A percentile compares a stretch with the other conserved stretches of the same genome.
Evolutionary conservation across 257 asterid species (phyloP).

Genomic region (Eustoma russellianum): DNA sequence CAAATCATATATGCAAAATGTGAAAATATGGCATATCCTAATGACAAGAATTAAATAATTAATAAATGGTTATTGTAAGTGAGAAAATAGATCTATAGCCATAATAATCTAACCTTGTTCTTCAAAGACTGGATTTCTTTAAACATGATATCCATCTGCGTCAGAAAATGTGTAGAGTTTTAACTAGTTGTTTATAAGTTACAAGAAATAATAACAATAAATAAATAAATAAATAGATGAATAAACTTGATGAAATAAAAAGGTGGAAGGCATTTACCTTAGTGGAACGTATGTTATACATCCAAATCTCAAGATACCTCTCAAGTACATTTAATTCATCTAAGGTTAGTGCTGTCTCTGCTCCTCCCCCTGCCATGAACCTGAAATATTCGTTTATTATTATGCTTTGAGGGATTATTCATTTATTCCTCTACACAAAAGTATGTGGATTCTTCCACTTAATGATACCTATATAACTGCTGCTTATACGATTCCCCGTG

Average conservation of each 20-base stretch:
- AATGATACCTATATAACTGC: not conserved
- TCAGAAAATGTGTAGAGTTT: not conserved
- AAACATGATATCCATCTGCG: constrained; percentile 77
- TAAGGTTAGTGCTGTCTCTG: constrained; percentile 57
- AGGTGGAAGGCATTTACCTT: constrained; percentile 35
- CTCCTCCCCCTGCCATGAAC: constrained; percentile 77
- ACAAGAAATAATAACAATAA: not conserved
- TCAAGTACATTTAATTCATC: constrained; percentile 58
- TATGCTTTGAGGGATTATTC: not conserved
- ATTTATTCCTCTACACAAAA: not conserved
- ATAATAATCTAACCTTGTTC: constrained; percentile 44
- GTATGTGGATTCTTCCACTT: not conserved
- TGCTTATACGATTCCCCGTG: too few relatives aligned
- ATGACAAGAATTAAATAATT: too few relatives aligned
- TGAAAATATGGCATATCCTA: too few relatives aligned
- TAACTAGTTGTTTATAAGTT: not conserved
- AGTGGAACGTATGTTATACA: constrained; percentile 65
- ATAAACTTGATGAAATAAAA: not conserved
- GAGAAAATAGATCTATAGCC: too few relatives aligned
- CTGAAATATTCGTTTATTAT: constrained; percentile 14
- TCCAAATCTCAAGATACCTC: constrained; percentile 71
- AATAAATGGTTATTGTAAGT: too few relatives aligned
- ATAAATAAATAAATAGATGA: not conserved
- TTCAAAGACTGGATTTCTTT: constrained; percentile 79
- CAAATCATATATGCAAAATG: too few relatives aligned